phyloP scores from a whole-genome alignment of 2,329 filamentous ascomycete species.

The Colletotrichum cuscutae region DNA sequence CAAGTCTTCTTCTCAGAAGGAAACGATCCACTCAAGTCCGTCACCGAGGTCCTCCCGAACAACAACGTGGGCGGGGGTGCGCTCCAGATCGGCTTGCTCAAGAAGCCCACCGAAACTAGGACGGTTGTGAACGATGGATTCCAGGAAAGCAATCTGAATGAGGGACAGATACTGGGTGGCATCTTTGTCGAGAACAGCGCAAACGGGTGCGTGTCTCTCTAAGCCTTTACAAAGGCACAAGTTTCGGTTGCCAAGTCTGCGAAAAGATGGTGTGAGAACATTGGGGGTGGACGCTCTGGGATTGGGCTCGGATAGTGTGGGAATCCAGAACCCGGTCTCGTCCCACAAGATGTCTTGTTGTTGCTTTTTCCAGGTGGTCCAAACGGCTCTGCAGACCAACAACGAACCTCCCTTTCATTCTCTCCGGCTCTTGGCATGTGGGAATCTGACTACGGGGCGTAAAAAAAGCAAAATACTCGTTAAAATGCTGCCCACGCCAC shows the following conservation, averaged over 20 bases:
- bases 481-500: neutral
- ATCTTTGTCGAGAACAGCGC: conserved; percentile 63
- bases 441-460: neutral
- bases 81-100: conserved; percentile 70
- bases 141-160: conserved; percentile 59
- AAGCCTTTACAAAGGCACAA: neutral
- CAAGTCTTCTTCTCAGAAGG: conserved; percentile 67
- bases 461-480: neutral
- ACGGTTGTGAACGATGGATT: conserved; percentile 59
- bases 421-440: neutral
- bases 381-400: neutral
- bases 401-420: neutral
- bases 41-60: conserved; percentile 57
- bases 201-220: conserved; percentile 22
- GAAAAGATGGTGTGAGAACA: neutral
- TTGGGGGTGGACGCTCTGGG: neutral
- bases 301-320: neutral
- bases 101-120: conserved; percentile 61
- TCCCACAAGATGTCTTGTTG: neutral
- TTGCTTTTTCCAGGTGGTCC: neutral
- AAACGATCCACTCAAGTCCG: conserved; percentile 53
- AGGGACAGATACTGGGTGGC: conserved; percentile 62
- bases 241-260: neutral
- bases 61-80: conserved; percentile 67
- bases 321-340: neutral